A percentile compares a stretch with the other conserved stretches of the same genome.
phyloP scores from a whole-genome alignment of 345 rosid species.

The Bretschneidera sinensis region DNA sequence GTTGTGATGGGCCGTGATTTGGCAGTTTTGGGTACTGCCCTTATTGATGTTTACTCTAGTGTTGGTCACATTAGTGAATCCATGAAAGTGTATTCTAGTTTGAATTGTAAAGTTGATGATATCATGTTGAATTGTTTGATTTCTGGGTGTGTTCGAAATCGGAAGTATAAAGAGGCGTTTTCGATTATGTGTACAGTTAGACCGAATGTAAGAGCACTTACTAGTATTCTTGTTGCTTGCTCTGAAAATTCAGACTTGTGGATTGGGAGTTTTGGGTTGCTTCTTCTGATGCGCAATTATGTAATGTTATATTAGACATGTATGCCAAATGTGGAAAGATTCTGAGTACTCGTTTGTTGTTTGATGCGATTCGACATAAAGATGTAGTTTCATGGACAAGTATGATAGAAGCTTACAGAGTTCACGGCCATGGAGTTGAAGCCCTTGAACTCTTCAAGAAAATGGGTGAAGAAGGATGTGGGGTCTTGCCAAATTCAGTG shows the following conservation, averaged over 20 bases:
- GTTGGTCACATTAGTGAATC: constrained; percentile 48
- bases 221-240: constrained; percentile 65
- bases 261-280: constrained; percentile 58
- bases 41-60: constrained; percentile 61
- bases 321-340: constrained; percentile 70
- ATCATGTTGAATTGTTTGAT: constrained; percentile 65
- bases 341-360: constrained; percentile 35
- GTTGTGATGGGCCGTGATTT: constrained; percentile 64
- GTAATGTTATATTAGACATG: constrained; percentile 74
- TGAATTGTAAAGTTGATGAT: constrained; percentile 34
- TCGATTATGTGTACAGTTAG: constrained; percentile 39
- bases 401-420: constrained; percentile 72
- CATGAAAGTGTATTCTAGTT: constrained; percentile 42
- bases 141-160: constrained; percentile 56
- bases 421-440: constrained; percentile 51
- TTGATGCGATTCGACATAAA: constrained; percentile 37
- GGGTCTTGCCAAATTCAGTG: constrained; percentile 53
- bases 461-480: constrained; percentile 40
- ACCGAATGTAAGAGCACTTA: constrained; percentile 56
- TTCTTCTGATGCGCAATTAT: constrained; percentile 47
- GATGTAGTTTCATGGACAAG: constrained; percentile 76
- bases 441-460: constrained; percentile 52
- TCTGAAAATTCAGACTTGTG: constrained; percentile 58
- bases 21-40: constrained; percentile 64
- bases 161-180: constrained; percentile 48